Percentiles rank a stretch among this genome's conserved stretches.
Evolutionary conservation across 495 filamentous ascomycete species (phyloP).

Genomic region (Opeltia flavorubescens): DNA sequence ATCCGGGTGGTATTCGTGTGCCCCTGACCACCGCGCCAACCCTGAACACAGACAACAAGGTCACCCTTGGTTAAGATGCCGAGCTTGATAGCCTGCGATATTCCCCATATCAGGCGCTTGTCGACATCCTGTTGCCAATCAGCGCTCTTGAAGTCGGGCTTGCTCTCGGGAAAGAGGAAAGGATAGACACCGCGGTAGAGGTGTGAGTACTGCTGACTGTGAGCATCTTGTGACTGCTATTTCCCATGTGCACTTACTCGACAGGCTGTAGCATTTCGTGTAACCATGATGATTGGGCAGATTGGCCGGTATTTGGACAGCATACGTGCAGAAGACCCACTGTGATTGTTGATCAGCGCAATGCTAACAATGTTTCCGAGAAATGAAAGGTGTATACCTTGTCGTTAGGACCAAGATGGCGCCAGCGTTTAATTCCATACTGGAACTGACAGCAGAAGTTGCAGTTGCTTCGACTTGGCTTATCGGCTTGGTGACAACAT

Average conservation of each 20-base stretch:
- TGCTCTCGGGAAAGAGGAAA: slow-evolving; percentile 81
- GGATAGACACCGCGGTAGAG: slow-evolving; percentile 96
- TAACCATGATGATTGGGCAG: slow-evolving; percentile 98
- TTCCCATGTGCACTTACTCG: slow-evolving; percentile 34
- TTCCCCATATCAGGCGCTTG: slow-evolving; percentile 88
- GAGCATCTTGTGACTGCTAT: slow-evolving; percentile 10
- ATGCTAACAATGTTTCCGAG: not conserved
- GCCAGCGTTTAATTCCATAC: slow-evolving; percentile 87
- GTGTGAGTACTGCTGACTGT: slow-evolving; percentile 53
- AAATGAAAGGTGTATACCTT: slow-evolving; percentile 35
- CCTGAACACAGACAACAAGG: slow-evolving; percentile 86
- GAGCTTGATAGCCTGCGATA: slow-evolving; percentile 68
- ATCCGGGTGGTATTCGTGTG: slow-evolving; percentile 91
- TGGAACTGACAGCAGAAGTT: slow-evolving; percentile 90
- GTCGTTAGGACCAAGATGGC: slow-evolving; percentile 92
- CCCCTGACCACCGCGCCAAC: slow-evolving; percentile 93
- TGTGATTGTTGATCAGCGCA: slow-evolving; percentile 24
- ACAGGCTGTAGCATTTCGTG: slow-evolving; percentile 66
- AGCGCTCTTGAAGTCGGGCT: slow-evolving; percentile 84
- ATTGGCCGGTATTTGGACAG: slow-evolving; percentile 97
- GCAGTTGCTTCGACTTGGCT: slow-evolving; percentile 80
- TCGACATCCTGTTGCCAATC: slow-evolving; percentile 98
- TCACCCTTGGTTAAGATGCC: slow-evolving; percentile 72
- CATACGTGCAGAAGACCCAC: slow-evolving; percentile 80
- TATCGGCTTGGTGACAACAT: slow-evolving; percentile 64